phyloP scores from a whole-genome alignment of 768 basidiomycete genomes.

The Trametes cinnabarina region DNA sequence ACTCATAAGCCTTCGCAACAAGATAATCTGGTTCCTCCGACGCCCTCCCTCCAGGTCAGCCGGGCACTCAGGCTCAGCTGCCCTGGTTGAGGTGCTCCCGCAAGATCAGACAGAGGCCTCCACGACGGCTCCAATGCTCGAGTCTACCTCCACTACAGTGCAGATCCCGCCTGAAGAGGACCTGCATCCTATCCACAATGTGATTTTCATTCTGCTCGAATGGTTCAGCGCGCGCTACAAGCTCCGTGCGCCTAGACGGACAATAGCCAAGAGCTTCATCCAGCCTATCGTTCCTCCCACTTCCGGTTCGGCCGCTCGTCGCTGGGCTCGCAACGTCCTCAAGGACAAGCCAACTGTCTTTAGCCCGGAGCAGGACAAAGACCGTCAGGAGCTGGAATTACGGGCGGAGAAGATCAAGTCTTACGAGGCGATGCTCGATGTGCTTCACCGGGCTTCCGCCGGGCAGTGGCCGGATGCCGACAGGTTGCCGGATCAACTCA shows the following conservation, averaged over 20 bases:
- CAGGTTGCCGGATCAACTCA: not conserved
- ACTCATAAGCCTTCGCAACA: not conserved
- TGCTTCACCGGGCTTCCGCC: not conserved
- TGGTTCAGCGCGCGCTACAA: constrained; percentile 1
- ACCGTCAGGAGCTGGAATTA: too few relatives aligned
- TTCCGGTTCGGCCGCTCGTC: not conserved
- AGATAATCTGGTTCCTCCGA: not conserved
- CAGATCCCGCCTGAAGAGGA: not conserved
- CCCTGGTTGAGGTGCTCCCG: not conserved
- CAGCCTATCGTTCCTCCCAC: not conserved
- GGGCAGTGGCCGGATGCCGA: not conserved
- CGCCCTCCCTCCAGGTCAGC: not conserved
- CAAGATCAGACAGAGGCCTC: not conserved
- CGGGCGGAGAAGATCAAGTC: not conserved
- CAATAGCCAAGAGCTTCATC: too few relatives aligned
- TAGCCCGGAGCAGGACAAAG: too few relatives aligned
- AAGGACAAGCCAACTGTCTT: too few relatives aligned
- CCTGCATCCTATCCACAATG: not conserved
- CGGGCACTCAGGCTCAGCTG: not conserved
- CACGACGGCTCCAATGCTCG: not conserved
- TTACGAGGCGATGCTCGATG: not conserved
- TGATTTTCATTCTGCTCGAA: not conserved
- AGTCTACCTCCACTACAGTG: not conserved
- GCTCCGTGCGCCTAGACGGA: not conserved
- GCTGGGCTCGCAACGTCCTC: too few relatives aligned